These are phyloP conservation scores for Phoenix dactylifera DNA, from an alignment of 176 grass and related monocot genomes.

Conservation along the genomic window DNA sequence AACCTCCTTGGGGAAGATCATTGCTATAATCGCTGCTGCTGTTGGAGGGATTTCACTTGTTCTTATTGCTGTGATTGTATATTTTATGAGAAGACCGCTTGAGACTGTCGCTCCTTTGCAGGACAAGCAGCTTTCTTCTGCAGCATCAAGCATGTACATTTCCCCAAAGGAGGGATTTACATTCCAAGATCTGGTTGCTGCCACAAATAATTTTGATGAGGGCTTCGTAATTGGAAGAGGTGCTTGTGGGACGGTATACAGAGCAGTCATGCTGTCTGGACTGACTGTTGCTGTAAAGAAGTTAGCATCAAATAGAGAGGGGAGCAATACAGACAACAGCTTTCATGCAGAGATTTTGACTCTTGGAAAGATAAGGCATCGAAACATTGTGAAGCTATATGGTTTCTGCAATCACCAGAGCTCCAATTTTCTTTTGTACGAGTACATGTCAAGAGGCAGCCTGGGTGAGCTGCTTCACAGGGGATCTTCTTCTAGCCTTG, in stretches of 20 bases:
- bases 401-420: constrained; percentile 89
- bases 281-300: constrained; percentile 85
- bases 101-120: constrained; percentile 76
- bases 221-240: constrained; percentile 66
- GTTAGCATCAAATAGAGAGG: constrained; percentile 83
- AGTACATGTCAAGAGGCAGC: constrained; percentile 94
- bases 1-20: constrained; percentile 57
- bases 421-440: constrained; percentile 86
- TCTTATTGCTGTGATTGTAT: constrained; percentile 76
- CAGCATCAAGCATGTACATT: constrained; percentile 43
- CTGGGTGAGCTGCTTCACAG: constrained; percentile 93
- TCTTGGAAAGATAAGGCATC: constrained; percentile 96
- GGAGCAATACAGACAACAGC: constrained; percentile 84
- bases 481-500: constrained; percentile 45
- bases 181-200: constrained; percentile 73
- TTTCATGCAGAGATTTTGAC: constrained; percentile 93
- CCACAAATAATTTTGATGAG: constrained; percentile 93
- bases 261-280: constrained; percentile 64
- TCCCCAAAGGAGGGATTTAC: constrained; percentile 71
- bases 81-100: constrained; percentile 81
- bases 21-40: constrained; percentile 75
- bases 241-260: constrained; percentile 88
- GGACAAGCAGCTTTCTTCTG: constrained; percentile 52
- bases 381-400: constrained; percentile 95
- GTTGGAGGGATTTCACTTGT: constrained; percentile 90